Base-by-base conservation (phyloP, 2,329 filamentous ascomycete species). In the Stachybotrys chlorohalonatus region DNA sequence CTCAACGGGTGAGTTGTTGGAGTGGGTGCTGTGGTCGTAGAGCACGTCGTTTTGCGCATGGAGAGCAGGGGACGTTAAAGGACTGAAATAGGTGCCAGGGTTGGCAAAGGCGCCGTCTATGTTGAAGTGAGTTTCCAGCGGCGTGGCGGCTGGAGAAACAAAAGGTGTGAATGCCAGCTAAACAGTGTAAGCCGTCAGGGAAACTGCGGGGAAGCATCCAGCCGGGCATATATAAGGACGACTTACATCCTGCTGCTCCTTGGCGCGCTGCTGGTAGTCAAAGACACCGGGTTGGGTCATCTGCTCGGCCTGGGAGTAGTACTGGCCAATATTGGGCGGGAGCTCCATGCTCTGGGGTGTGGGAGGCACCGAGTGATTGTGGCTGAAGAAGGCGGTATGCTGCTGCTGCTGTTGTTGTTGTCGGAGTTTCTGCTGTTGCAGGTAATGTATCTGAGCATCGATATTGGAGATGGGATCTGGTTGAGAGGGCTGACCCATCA, bases 341-440 rank as follows among this genome's bases (percentile, higher is more conserved):
- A 93, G 82, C 64, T 93, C 88, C 31, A 90, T 78, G 66, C 89
- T 93, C 66, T 88, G 89, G 0, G 89, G 89, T 13, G 89, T 94
- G 2, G 88, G 88, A 6, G 89, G 89, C 7, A 90, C 81, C 53
- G 87, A 83, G 56, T 79, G 76, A 58, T 77, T 79, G 56, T 81
- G 78, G 54, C 70, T 78, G 8, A 73, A 67, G 63, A 79, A 84
- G 63, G 78, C 82, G 54, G 77, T 78, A 11, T 70, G 75, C 49
- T 76, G 78, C 57, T 85, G 81, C 63, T 85, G 81, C 60, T 81
- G 80, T 64, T 85, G 81, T 59, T 84, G 78, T 32, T 85, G 78
- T 24, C 24, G 24, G 52, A 83, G 69, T 64, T 80, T 81, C 68
- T 86, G 82, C 60, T 84, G 80, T 64, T 85, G 83, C 31, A 86